Conservation (phyloP, 108 stramenopile species). For the Aurantiochytrium sp. region DNA sequence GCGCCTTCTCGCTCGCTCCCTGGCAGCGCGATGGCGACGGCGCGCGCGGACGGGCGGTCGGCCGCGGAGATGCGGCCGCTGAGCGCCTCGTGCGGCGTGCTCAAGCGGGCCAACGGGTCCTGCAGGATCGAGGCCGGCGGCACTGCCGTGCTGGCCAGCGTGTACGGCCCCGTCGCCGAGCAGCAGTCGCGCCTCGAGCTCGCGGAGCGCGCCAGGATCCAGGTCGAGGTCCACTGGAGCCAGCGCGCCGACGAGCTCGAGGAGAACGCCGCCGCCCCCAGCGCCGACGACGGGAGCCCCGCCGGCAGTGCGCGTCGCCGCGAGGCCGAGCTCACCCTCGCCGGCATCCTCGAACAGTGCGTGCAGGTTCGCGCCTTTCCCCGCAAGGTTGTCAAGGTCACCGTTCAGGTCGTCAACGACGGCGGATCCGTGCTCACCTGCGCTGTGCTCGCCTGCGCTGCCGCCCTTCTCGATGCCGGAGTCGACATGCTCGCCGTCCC, state of each 20-base stretch:
- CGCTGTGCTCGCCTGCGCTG: neutral
- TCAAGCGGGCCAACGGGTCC: neutral
- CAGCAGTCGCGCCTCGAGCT: neutral
- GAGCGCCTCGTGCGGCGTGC: neutral
- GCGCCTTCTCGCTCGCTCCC: no score
- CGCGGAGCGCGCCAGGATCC: neutral
- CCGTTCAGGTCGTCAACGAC: slow-evolving; percentile 6
- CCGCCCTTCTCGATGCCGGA: neutral
- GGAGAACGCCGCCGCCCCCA: neutral
- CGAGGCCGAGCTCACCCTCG: neutral
- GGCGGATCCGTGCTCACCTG: neutral
- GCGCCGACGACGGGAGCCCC: neutral
- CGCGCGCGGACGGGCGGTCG: slow-evolving; percentile 19
- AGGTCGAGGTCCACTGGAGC: neutral
- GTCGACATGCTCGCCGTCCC: slow-evolving; percentile 5
- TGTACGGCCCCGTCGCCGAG: slow-evolving; percentile 5
- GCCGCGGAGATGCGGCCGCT: neutral
- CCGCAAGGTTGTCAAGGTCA: neutral
- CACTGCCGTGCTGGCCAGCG: neutral
- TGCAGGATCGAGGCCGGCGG: neutral
- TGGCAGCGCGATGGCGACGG: neutral
- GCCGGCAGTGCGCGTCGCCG: neutral
- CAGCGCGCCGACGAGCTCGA: neutral
- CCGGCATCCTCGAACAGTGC: neutral
- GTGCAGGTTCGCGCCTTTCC: neutral